phyloP scores from a whole-genome alignment of 805 yeast species.

The Clavispora carvajalis region DNA sequence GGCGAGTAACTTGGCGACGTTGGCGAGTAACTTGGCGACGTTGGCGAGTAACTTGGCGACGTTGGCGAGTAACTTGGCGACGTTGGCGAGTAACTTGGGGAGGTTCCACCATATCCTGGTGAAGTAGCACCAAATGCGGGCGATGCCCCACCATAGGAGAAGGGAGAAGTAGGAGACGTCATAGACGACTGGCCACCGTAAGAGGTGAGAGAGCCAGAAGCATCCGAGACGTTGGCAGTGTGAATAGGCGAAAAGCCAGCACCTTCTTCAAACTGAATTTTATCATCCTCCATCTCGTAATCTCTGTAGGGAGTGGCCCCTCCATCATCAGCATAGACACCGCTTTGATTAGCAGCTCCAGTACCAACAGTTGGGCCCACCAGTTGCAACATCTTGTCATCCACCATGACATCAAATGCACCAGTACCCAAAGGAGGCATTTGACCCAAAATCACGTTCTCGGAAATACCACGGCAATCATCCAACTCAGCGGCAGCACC shows the following conservation, averaged over 20 bases:
- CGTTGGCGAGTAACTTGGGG: slow-evolving; percentile 18
- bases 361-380: slow-evolving; percentile 47
- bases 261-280: slow-evolving; percentile 60
- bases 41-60: slow-evolving; percentile 71
- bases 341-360: slow-evolving; percentile 25
- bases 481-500: slow-evolving; percentile 97
- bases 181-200: slow-evolving; percentile 66
- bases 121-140: slow-evolving; percentile 46
- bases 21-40: slow-evolving; percentile 74
- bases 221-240: slow-evolving; percentile 73
- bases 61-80: slow-evolving; percentile 52
- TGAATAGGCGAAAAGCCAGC: slow-evolving; percentile 92
- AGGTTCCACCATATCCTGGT: slow-evolving; percentile 40
- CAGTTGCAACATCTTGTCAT: slow-evolving; percentile 74
- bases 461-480: slow-evolving; percentile 98
- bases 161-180: slow-evolving; percentile 53
- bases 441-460: slow-evolving; percentile 95
- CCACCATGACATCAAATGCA: slow-evolving; percentile 91
- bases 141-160: slow-evolving; percentile 45
- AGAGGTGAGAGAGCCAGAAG: slow-evolving; percentile 80
- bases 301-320: slow-evolving; percentile 88
- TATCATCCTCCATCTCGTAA: slow-evolving; percentile 57
- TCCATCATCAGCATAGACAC: slow-evolving; percentile 44
- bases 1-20: slow-evolving; percentile 63
- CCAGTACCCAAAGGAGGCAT: slow-evolving; percentile 99